Evolutionary conservation across 192 early-diverging fungal species (phyloP).

Genomic region (Coemansia sp.): DNA sequence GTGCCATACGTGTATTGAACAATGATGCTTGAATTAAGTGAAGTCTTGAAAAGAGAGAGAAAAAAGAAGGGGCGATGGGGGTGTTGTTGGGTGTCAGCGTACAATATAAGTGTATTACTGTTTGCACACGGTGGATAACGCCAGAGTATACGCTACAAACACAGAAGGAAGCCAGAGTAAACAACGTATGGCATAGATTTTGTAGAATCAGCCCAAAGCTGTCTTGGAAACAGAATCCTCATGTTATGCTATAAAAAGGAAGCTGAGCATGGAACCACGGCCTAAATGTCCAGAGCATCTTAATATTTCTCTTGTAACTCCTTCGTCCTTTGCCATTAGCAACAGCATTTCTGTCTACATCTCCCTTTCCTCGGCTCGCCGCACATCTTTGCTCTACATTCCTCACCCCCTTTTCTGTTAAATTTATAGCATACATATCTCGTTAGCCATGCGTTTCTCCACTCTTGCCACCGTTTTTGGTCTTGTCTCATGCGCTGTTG

Average conservation of each 20-base stretch:
- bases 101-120: neutral
- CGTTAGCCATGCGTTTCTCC: conserved; percentile 42
- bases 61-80: no score
- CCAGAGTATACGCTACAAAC: neutral
- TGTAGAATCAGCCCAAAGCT: no score
- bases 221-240: neutral
- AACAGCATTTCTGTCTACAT: neutral
- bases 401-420: neutral
- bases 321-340: neutral
- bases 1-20: neutral
- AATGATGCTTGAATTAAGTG: neutral
- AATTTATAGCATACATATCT: neutral
- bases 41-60: neutral
- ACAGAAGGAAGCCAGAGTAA: no score
- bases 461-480: conserved; percentile 25
- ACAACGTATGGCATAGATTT: no score
- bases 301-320: neutral
- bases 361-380: neutral
- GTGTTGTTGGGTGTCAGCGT: neutral
- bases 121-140: neutral
- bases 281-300: neutral
- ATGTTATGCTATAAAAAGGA: neutral
- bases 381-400: neutral
- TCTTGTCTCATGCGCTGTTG: conserved; percentile 31
- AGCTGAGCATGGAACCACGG: neutral